These are phyloP conservation scores for Vaccinium corymbosum DNA, from an alignment of 148 eudicot species.

Conservation along the genomic window DNA sequence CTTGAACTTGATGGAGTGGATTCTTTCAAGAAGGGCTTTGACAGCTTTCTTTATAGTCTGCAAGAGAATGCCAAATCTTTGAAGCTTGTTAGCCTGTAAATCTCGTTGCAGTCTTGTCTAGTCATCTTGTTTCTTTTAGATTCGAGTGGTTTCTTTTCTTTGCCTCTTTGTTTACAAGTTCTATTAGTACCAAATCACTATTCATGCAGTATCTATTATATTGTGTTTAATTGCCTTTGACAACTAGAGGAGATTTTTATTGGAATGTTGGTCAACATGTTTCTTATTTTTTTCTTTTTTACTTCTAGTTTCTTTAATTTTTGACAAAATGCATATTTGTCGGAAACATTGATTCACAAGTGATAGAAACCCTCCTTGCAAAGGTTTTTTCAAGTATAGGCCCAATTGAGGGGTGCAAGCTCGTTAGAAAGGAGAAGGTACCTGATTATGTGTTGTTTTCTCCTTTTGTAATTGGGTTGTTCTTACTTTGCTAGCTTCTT, in stretches of 20 bases:
- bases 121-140: background rate
- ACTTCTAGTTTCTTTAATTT: slow-evolving; percentile 50
- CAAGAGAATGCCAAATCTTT: slow-evolving; percentile 83
- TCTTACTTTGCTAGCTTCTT: background rate
- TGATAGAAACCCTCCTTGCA: slow-evolving; percentile 88
- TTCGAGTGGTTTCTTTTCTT: background rate
- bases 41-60: slow-evolving; percentile 76
- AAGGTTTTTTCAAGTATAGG: slow-evolving; percentile 94
- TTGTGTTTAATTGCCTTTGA: slow-evolving; percentile 5
- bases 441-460: slow-evolving; percentile 5
- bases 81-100: slow-evolving; percentile 46
- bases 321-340: slow-evolving; percentile 90
- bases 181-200: background rate
- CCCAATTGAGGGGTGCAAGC: slow-evolving; percentile 90
- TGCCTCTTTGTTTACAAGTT: background rate
- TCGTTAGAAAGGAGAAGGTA: slow-evolving; percentile 93
- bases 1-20: slow-evolving; percentile 89
- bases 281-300: slow-evolving; percentile 30
- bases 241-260: slow-evolving; percentile 29
- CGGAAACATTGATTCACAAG: slow-evolving; percentile 94
- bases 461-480: background rate
- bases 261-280: slow-evolving; percentile 13
- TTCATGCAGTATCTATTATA: background rate
- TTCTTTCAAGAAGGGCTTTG: slow-evolving; percentile 82
- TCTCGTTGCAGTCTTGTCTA: slow-evolving; percentile 7